phyloP scores from a whole-genome alignment of 2,329 filamentous ascomycete genomes.

The Venturia aucupariae region DNA sequence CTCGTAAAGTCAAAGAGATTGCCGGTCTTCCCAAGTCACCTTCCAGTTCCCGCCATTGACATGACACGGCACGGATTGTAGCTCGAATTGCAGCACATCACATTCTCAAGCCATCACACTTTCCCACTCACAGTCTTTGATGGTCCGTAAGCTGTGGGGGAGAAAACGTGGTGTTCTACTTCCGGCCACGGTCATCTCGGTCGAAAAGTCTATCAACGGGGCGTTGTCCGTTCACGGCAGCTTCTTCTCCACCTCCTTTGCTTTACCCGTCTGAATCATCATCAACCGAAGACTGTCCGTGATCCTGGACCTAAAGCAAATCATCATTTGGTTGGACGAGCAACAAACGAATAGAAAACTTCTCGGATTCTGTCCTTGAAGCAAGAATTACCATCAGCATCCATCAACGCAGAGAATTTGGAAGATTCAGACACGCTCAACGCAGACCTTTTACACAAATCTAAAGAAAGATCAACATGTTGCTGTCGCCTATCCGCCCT shows the following conservation, averaged over 20 bases:
- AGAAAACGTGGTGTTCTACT: background rate
- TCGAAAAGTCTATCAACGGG: background rate
- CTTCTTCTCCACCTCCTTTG: constrained; percentile 1
- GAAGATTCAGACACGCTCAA: background rate
- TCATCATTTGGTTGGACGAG: constrained; percentile 4
- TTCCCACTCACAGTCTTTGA: background rate
- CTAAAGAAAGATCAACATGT: background rate
- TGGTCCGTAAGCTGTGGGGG: background rate
- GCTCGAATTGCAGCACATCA: background rate
- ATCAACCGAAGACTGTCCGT: background rate
- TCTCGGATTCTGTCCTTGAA: background rate
- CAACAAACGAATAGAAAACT: background rate
- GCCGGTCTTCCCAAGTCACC: background rate
- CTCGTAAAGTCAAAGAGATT: background rate
- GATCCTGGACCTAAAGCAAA: background rate
- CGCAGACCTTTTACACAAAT: background rate
- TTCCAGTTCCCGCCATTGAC: background rate
- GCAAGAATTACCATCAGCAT: background rate
- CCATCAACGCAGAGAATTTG: background rate
- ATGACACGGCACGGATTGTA: background rate
- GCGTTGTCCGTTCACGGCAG: background rate
- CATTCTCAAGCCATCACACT: background rate
- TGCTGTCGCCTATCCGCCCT: background rate
- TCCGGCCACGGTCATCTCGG: background rate
- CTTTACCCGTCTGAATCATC: background rate